Base-by-base conservation (phyloP, 352 stramenopile genomes). In the Pilasporangium apinafurcum region DNA sequence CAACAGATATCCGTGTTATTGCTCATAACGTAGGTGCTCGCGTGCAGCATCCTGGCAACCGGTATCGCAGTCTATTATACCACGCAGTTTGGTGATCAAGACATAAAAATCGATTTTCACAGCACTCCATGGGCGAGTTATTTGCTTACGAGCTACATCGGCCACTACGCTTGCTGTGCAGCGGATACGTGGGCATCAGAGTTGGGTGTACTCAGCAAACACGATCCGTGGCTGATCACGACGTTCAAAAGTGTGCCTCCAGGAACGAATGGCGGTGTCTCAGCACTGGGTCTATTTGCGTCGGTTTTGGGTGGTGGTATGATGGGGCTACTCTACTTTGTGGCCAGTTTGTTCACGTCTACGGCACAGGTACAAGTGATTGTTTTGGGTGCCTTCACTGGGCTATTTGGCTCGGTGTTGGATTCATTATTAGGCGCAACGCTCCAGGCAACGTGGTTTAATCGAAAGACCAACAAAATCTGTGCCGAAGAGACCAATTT, bases 151-250 rank as follows among this genome's bases (percentile, higher is more conserved):
- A 84, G 67, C 26, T 93, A 95, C 53, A 74, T 98, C 10, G 86
- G 86, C 9, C 92, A 98, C 58, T 97, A 98, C 58, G 90, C 92
- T 4, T 97, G 85, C 32, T 97, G 83, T 38, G 68, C 91, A 7
- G 92, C 80, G 0, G 93, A 98, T 61, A 98, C 95, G 13, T 95
- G 95, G 76, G 90, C 92, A n/a, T 97, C 86, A 1, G 95, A 98
- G 59, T 64, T 98, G 6, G 95, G 93, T 7, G 94, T 98, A 22
- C 65, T 98, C 1, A 86, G 74, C 36, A 65, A 63, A 32, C 68
- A 54, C 36, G 37, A 59, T 14, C 95, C 95, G 1, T 49, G 91
- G 29, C 68, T 98, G 27, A 83, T 98, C 47, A 97, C 90, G 31
- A 81, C 68, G 28, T 44, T 87, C 17, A 29, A 40, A 1, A 48